Evolutionary conservation across 208 protist species (phyloP), one percentile per base, ranked within the genome.

Genomic region (Porcisia hertigi): DNA sequence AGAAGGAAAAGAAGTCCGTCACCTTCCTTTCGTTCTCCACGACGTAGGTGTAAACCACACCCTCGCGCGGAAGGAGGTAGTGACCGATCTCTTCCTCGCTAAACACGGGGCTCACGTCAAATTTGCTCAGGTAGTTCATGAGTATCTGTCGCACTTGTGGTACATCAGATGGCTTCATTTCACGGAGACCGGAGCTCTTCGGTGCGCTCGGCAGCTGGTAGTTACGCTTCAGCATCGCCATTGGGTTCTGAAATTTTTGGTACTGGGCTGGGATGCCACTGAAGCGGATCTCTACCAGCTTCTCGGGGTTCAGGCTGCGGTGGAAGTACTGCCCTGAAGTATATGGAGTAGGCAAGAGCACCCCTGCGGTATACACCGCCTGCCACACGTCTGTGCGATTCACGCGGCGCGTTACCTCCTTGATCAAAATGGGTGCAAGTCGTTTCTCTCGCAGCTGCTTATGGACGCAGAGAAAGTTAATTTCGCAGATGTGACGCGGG

Each of bases 391-490:
- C 84, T 16, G 71, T 74, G 14, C 95, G 77, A 84, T 99, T 99
- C 63, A 99, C 99, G 14, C 99, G 92, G 30, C 99, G 94, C 9
- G 99, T 99, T n/a, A 99, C 96, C 83, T 99, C 98, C 70, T 98
- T 96, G 87, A 99, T 99, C 12, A 99, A 88, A 54, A 99, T 92
- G 0, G 99, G 99, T 5, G 99, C 99, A 39, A 99, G 80, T 18
- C 98, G 90, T 87, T 99, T 99, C 23, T 90, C 82, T 23, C 99
- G 93, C 30, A 99, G 88, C 66, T 96, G 92, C 89, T 99, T 99
- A 86, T 99, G 98, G 9, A 99, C 98, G 80, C 99, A 99, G 0
- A 99, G 91, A 80, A 99, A 99, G 83, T 99, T 99, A 74, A 99
- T 99, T 78, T 99, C 98, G 58, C 98, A 98, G 80, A 99, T 98